Evolutionary conservation across 208 protist genomes (phyloP), one percentile per base, ranked within the genome.

Genomic region (Crithidia acanthocephali): DNA sequence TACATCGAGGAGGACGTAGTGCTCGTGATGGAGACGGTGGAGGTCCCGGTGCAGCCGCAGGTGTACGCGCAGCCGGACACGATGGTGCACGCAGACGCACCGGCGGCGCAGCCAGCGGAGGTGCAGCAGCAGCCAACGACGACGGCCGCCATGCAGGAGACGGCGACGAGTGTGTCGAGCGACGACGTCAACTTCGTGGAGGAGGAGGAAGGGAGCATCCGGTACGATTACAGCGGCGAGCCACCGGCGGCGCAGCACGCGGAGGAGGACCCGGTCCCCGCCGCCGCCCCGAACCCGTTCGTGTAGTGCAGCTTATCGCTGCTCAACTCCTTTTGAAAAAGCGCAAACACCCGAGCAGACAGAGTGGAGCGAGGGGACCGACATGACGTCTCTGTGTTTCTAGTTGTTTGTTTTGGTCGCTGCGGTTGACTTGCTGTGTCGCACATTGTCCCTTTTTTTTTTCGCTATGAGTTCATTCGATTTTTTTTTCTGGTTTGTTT

Each of bases 281-380:
- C 47, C 18, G 63, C 55, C 20, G 68, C 73, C 23, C 78, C 78
- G 4, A 80, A 80, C 52, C 78, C 73, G 20, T 79, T 83, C 42
- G 68, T 80, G 51, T 76, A 74, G 42, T 15, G 16, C 6, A 8
- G 25, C 1, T 8, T 3, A 9, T n/a, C 28, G 18, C 1, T 18
- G n/a, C n/a, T n/a, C n/a, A n/a, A n/a, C n/a, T n/a, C n/a, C n/a
- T n/a, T n/a, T 50, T 50, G 23, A 55, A 55, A 58, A 40, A 11
- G 8, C 22, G 3, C 7, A 35, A 72, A 33, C 9, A 63, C n/a
- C n/a, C n/a, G n/a, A 60, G 50, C n/a, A 75, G 40, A 20, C 0
- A 45, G 45, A 57, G 9, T 55, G 18, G 15, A 50, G 45, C 37
- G 37, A 42, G 9, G 13, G 13, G 13, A 42, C 6, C 37, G n/a